These are phyloP conservation scores for Pyrenopolyporus hunteri DNA, from an alignment of 495 filamentous ascomycete genomes.

Conservation along the genomic window DNA sequence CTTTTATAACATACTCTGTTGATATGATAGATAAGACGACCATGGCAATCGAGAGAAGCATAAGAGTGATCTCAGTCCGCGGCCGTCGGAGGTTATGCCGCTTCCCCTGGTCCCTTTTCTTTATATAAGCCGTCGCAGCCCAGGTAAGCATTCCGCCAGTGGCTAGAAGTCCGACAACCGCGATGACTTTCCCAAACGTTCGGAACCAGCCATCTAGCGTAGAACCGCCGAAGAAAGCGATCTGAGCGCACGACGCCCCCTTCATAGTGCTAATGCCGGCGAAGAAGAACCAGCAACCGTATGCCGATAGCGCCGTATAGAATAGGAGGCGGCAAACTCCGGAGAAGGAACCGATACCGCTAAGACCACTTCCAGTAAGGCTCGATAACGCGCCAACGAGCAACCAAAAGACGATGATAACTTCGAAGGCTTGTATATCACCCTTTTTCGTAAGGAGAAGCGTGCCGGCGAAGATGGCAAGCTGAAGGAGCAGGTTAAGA, in stretches of 20 bases:
- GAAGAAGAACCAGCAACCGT: constrained; percentile 37
- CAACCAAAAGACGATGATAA: constrained; percentile 25
- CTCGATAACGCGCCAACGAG: constrained; percentile 27
- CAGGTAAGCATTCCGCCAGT: constrained; percentile 5
- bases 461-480: constrained; percentile 27
- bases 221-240: constrained; percentile 20
- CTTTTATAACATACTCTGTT: constrained; percentile 23
- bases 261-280: constrained; percentile 15
- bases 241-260: not conserved
- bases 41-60: constrained; percentile 23
- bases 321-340: constrained; percentile 17
- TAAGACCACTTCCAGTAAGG: constrained; percentile 15
- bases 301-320: constrained; percentile 29
- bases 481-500: constrained; percentile 28
- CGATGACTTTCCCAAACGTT: constrained; percentile 19
- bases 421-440: constrained; percentile 19
- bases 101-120: not conserved
- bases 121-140: not conserved
- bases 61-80: constrained; percentile 24
- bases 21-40: constrained; percentile 19
- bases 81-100: not conserved
- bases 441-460: constrained; percentile 5
- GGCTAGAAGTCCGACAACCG: constrained; percentile 6
- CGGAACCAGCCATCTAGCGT: constrained; percentile 28
- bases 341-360: constrained; percentile 7